These are phyloP conservation scores for Fusarium oligoseptatum DNA, from an alignment of 2,329 filamentous ascomycete genomes.

Conservation along the genomic window DNA sequence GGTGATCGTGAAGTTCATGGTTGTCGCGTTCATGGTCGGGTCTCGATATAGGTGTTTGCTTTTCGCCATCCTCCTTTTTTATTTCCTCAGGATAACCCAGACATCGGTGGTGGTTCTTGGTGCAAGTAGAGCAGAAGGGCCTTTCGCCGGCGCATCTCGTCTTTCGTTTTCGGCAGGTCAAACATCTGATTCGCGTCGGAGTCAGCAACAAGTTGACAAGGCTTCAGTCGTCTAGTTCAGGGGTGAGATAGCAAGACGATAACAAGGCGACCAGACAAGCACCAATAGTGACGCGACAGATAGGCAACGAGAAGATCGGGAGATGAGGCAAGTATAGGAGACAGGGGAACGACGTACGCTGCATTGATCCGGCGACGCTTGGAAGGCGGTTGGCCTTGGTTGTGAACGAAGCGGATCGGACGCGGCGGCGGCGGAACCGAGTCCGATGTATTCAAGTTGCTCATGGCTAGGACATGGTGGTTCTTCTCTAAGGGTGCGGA, in stretches of 20 bases:
- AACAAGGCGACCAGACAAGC: not conserved
- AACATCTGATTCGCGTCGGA: slow-evolving; percentile 40
- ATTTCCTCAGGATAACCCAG: slow-evolving; percentile 73
- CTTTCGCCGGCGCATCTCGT: slow-evolving; percentile 81
- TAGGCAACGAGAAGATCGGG: not conserved
- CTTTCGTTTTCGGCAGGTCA: slow-evolving; percentile 78
- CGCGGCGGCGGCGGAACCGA: slow-evolving; percentile 60
- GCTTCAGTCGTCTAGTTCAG: not conserved
- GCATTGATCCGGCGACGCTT: slow-evolving; percentile 84
- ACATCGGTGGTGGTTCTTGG: slow-evolving; percentile 78
- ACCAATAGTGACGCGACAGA: not conserved
- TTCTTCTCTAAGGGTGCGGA: slow-evolving; percentile 32
- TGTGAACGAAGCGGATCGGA: slow-evolving; percentile 84
- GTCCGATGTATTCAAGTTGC: slow-evolving; percentile 58
- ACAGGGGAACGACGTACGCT: slow-evolving; percentile 68
- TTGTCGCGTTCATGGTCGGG: slow-evolving; percentile 35
- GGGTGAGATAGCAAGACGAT: not conserved
- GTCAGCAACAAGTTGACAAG: slow-evolving; percentile 23
- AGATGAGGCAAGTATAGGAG: not conserved
- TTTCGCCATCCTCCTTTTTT: slow-evolving; percentile 58
- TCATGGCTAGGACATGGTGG: slow-evolving; percentile 61
- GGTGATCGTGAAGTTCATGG: slow-evolving; percentile 48
- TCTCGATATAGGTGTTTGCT: slow-evolving; percentile 24
- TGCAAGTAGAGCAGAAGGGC: slow-evolving; percentile 78
- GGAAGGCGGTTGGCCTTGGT: slow-evolving; percentile 83